Evolutionary conservation across 305 asterid species (phyloP), one percentile per base, ranked within the genome.

Genomic region (Fraxinus greggii): DNA sequence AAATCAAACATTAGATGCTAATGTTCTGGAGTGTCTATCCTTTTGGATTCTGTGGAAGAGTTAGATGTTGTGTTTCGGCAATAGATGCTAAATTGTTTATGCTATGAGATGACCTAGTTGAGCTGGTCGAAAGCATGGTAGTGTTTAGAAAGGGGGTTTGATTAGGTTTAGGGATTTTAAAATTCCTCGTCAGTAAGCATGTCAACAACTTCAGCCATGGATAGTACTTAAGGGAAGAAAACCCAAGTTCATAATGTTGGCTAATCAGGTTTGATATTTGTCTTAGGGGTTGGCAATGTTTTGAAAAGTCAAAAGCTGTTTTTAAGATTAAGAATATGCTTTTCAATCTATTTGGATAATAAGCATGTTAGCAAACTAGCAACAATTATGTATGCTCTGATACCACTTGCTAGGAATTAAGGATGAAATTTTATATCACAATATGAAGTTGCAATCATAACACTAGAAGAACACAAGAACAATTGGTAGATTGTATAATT

Each of bases 221-320:
- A 89, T 83, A 93, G 95, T 56, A 93, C 84, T 48, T 83, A 85
- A 21, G 89, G 77, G 93, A 92, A n/a, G 90, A 79, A 79, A 92
- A 86, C 82, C 94, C 93, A 54, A 88, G 75, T 86, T 72, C 86
- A 42, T 0, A 54, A 40, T 63, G 77, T 84, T 15, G 89, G 89
- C 81, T 88, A 88, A 5, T 90, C 81, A 0, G 88, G 89, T 48
- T 80, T 1, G 59, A 12, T 48, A 48, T 3, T 48, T 48, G 61
- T 17, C 21, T 15, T 15, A 3, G 54, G 56, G 56, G n/a, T 45
- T 45, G 19, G 5, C 56, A 45, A 45, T 10, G 4, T 38, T 38
- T 38, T 38, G 1, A 38, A 38, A 38, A 8, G 45, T 38, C 12
- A 38, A 38, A 38, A 35, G 4, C 38, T 8, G 0, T 32, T 32